Conservation (phyloP, 78 protist genomes). For the Chrysochromulina tobinii region DNA sequence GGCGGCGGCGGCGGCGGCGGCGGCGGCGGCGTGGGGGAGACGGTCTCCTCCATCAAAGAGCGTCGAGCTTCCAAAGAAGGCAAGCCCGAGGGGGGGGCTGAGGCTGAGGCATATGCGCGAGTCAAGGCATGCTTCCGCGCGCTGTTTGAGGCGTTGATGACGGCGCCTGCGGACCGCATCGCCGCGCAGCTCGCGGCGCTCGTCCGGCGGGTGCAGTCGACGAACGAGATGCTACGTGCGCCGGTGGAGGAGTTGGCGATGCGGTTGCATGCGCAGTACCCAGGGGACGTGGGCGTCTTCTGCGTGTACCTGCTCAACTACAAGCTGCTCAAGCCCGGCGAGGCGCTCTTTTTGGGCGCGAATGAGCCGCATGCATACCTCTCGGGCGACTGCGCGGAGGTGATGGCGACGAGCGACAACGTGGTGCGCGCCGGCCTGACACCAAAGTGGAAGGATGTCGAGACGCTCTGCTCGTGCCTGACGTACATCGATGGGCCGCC, state of each 20-base stretch:
- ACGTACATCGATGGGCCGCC: conserved; percentile 8
- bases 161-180: not conserved
- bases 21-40: too few relatives aligned
- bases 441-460: conserved; percentile 89
- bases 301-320: conserved; percentile 85
- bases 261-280: conserved; percentile 60
- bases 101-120: too few relatives aligned
- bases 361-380: conserved; percentile 96
- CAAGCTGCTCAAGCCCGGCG: conserved; percentile 53
- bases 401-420: conserved; percentile 98
- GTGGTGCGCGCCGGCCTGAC: conserved; percentile 99
- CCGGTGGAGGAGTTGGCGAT: conserved; percentile 16
- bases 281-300: conserved; percentile 92
- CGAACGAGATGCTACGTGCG: not conserved
- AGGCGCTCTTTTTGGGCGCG: conserved; percentile 88
- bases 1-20: too few relatives aligned
- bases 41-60: too few relatives aligned
- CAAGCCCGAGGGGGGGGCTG: too few relatives aligned
- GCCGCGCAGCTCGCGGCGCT: not conserved
- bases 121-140: not conserved
- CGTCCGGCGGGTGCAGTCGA: not conserved
- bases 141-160: conserved; percentile 9
- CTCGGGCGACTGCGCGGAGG: conserved; percentile 87
- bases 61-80: too few relatives aligned
- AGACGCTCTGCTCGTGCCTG: conserved; percentile 54